Conservation (phyloP, 148 eudicot genomes). For the Hydrangea macrophylla region DNA sequence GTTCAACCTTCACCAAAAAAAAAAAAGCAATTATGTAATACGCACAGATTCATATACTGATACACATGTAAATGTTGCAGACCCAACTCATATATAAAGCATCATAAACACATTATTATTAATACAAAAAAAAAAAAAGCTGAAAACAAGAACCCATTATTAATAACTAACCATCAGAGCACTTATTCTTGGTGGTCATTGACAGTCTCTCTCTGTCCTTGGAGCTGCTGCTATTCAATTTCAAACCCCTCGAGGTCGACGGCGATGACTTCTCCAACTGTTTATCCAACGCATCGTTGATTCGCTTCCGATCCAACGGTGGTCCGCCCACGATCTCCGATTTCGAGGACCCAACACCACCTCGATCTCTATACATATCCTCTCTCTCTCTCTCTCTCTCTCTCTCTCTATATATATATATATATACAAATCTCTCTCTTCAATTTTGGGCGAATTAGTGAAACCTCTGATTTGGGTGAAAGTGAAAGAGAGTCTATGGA, state of each 20-base stretch:
- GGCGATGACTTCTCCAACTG: conserved; percentile 64
- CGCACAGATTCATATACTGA: too few relatives aligned
- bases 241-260: conserved; percentile 54
- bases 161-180: conserved; percentile 69
- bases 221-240: conserved; percentile 8
- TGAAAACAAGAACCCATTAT: too few relatives aligned
- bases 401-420: too few relatives aligned
- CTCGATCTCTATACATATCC: conserved; percentile 48
- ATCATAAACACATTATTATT: background rate
- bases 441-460: background rate
- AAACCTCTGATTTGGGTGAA: background rate
- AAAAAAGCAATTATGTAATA: too few relatives aligned
- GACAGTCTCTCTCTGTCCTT: conserved; percentile 46
- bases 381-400: background rate
- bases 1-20: too few relatives aligned
- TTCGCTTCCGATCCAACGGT: conserved; percentile 70
- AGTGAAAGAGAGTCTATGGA: background rate
- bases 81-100: too few relatives aligned
- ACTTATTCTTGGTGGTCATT: conserved; percentile 32
- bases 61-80: too few relatives aligned
- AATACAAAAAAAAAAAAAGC: too few relatives aligned
- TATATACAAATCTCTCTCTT: too few relatives aligned
- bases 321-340: conserved; percentile 34
- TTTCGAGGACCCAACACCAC: conserved; percentile 34
- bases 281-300: conserved; percentile 69